Percentiles rank a stretch among this genome's conserved stretches.
Evolutionary conservation across 2,329 filamentous ascomycete species (phyloP).

Genomic region (Hirsutella rhossiliensis): DNA sequence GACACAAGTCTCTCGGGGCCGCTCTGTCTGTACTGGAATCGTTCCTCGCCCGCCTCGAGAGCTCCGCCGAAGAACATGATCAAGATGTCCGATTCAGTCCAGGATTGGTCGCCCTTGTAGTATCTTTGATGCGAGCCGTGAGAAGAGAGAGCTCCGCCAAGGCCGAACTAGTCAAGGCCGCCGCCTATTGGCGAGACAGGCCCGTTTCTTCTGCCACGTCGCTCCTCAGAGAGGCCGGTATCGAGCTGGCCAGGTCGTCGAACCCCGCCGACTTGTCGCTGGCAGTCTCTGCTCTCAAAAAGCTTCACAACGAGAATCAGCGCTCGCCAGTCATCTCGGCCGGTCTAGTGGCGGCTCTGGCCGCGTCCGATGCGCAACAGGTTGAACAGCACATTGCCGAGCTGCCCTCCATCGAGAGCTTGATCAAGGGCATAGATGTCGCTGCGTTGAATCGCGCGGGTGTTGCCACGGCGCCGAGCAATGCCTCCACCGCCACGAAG

Average conservation of each 20-base stretch:
- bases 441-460: conserved; percentile 53
- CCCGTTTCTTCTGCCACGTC: conserved; percentile 34
- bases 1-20: conserved; percentile 56
- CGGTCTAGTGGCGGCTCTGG: conserved; percentile 73
- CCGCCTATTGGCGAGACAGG: conserved; percentile 65
- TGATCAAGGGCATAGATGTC: conserved; percentile 50
- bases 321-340: conserved; percentile 60
- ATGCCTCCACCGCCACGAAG: conserved; percentile 33
- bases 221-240: conserved; percentile 71
- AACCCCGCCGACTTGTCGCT: conserved; percentile 53
- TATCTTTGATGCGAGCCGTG: conserved; percentile 67
- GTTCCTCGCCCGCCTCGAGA: conserved; percentile 68
- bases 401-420: conserved; percentile 49
- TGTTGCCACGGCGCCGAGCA: conserved; percentile 31
- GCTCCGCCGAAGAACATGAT: conserved; percentile 40
- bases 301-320: conserved; percentile 53
- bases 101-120: conserved; percentile 67
- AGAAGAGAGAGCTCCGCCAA: conserved; percentile 62
- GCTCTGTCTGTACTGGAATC: conserved; percentile 66
- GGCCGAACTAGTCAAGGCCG: conserved; percentile 67
- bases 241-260: conserved; percentile 67
- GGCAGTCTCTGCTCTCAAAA: conserved; percentile 69
- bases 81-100: conserved; percentile 69
- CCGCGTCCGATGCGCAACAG: conserved; percentile 45
- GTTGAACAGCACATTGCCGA: conserved; percentile 40